Evolutionary conservation across 129 eudicot genomes (phyloP).

Genomic region (Escallonia herrerae): DNA sequence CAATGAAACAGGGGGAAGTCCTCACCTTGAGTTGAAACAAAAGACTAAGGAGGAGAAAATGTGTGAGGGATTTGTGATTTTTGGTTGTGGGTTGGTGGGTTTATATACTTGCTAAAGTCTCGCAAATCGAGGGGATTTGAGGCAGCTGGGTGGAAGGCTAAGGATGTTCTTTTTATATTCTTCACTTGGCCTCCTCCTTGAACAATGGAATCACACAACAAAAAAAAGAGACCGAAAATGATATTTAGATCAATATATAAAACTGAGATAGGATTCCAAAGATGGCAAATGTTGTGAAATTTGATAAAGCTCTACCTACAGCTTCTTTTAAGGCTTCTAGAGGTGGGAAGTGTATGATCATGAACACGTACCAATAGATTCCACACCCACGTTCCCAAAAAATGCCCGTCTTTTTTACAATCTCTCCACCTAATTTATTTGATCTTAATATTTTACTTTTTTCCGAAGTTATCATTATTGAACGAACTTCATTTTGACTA

Average conservation of each 20-base stretch:
- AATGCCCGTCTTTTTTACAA: conserved; percentile 28
- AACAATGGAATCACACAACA: conserved; percentile 36
- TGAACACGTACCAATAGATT: conserved; percentile 56
- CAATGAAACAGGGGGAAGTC: too few relatives aligned
- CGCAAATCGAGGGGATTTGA: conserved; percentile 35
- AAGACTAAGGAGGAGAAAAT: conserved; percentile 8
- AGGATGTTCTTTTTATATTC: conserved; percentile 41
- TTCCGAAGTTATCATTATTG: too few relatives aligned
- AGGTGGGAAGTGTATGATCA: conserved; percentile 37
- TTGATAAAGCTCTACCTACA: conserved; percentile 52
- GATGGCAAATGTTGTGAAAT: conserved; percentile 34
- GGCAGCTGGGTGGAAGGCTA: conserved; percentile 33
- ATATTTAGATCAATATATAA: not conserved
- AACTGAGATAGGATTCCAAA: conserved; percentile 18
- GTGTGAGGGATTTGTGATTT: conserved; percentile 5
- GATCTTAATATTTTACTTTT: not conserved
- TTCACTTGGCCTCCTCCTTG: conserved; percentile 24
- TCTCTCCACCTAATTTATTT: not conserved
- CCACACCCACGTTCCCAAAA: conserved; percentile 35
- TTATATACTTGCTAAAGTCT: conserved; percentile 48
- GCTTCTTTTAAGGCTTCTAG: conserved; percentile 64
- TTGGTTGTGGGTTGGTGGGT: conserved; percentile 8
- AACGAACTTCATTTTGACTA: too few relatives aligned
- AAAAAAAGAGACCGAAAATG: conserved; percentile 4
- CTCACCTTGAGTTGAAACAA: not conserved